phyloP scores from a whole-genome alignment of 495 filamentous ascomycete genomes.

The Elasticomyces elasticus region DNA sequence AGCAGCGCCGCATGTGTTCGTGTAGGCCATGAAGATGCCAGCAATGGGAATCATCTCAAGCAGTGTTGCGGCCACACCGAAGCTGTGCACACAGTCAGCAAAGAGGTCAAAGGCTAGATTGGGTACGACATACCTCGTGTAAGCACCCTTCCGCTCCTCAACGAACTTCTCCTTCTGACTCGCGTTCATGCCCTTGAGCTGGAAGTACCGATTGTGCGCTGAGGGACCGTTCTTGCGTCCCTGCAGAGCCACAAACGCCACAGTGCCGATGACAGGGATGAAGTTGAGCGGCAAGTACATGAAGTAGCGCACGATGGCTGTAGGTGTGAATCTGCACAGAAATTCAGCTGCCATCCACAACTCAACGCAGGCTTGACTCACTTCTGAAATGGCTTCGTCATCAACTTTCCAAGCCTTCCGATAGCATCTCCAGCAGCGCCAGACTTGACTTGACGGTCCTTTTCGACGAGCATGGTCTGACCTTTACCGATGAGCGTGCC shows the following conservation, averaged over 20 bases:
- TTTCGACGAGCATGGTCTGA: slow-evolving; percentile 46
- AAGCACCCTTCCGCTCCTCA: slow-evolving; percentile 50
- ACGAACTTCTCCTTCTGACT: slow-evolving; percentile 55
- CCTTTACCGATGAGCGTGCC: slow-evolving; percentile 39
- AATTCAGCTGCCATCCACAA: background rate
- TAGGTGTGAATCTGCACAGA: slow-evolving; percentile 42
- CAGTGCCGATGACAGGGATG: slow-evolving; percentile 78
- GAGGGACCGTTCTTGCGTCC: slow-evolving; percentile 48
- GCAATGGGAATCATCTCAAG: slow-evolving; percentile 77
- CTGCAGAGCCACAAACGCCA: slow-evolving; percentile 66
- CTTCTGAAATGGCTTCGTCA: slow-evolving; percentile 57
- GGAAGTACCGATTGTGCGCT: slow-evolving; percentile 63
- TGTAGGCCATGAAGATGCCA: slow-evolving; percentile 79
- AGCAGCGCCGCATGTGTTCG: slow-evolving; percentile 84
- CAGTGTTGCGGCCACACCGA: slow-evolving; percentile 64
- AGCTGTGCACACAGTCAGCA: slow-evolving; percentile 41
- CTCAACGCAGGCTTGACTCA: background rate
- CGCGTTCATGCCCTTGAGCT: slow-evolving; percentile 70
- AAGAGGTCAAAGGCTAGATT: background rate
- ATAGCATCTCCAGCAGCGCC: slow-evolving; percentile 45
- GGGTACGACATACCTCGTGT: slow-evolving; percentile 58
- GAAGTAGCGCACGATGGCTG: slow-evolving; percentile 56
- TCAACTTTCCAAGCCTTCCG: slow-evolving; percentile 59
- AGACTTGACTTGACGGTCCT: slow-evolving; percentile 61
- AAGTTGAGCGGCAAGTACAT: slow-evolving; percentile 84